These are phyloP conservation scores for Nitzschia putrida DNA, from an alignment of 108 stramenopile genomes.

Conservation along the genomic window DNA sequence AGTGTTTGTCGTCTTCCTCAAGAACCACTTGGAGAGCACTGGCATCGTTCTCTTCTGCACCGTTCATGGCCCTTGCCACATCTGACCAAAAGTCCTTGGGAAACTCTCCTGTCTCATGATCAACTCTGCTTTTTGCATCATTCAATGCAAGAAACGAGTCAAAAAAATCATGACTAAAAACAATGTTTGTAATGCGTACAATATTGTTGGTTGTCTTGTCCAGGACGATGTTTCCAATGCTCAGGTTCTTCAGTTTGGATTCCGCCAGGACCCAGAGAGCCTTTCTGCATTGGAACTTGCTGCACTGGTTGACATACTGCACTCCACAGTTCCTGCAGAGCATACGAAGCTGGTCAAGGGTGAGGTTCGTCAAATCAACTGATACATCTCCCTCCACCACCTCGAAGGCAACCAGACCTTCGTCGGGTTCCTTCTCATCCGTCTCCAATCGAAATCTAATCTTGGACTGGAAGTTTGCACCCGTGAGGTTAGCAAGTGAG, in stretches of 20 bases:
- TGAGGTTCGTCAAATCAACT: neutral
- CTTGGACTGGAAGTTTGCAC: neutral
- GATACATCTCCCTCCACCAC: neutral
- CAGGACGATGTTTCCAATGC: no score
- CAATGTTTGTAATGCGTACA: neutral
- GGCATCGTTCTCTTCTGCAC: neutral
- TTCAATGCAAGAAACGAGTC: constrained; percentile 1
- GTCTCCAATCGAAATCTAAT: neutral
- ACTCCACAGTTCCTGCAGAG: no score
- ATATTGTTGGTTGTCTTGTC: no score
- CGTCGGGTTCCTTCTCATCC: neutral
- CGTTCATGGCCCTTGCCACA: neutral
- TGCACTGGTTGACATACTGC: no score
- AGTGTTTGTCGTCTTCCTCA: constrained; percentile 1
- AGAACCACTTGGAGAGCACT: neutral
- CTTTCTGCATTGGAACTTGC: no score
- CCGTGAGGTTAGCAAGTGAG: neutral
- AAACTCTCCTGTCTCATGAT: neutral
- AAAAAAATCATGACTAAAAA: neutral
- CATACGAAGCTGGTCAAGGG: neutral
- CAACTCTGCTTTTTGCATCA: neutral
- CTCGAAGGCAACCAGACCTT: constrained; percentile 2
- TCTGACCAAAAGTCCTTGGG: constrained; percentile 3
- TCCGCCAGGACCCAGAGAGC: no score
- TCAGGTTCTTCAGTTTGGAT: no score